These are phyloP conservation scores for Globisporangium spinosum DNA, from an alignment of 352 stramenopile genomes.

Conservation along the genomic window DNA sequence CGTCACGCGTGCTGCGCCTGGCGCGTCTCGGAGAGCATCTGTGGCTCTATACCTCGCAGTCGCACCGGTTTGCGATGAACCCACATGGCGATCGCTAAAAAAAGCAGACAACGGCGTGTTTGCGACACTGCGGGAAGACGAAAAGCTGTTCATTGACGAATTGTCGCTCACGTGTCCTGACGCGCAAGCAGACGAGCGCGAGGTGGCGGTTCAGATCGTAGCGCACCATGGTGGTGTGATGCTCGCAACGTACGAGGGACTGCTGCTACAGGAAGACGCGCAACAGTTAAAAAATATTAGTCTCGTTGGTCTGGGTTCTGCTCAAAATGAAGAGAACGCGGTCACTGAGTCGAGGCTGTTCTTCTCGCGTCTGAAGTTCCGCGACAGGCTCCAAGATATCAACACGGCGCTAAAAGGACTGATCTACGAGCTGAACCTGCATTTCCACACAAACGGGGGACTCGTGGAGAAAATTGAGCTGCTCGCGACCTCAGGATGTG, in stretches of 20 bases:
- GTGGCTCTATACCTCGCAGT: conserved; percentile 38
- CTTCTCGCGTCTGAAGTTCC: conserved; percentile 31
- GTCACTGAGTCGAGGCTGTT: conserved; percentile 36
- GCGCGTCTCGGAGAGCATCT: conserved; percentile 1
- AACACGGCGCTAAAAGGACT: conserved; percentile 49
- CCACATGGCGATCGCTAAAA: conserved; percentile 27
- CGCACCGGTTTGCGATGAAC: conserved; percentile 49
- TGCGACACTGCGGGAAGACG: conserved; percentile 37
- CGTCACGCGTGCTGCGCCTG: conserved; percentile 1
- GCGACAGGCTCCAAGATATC: conserved; percentile 33
- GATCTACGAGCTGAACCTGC: conserved; percentile 42
- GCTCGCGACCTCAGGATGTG: conserved; percentile 6
- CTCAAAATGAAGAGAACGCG: conserved; percentile 9
- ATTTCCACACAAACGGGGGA: conserved; percentile 50
- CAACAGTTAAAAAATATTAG: conserved; percentile 15
- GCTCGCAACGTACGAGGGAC: conserved; percentile 35
- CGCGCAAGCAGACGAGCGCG: conserved; percentile 24
- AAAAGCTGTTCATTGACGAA: conserved; percentile 30
- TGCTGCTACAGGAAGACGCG: conserved; percentile 27
- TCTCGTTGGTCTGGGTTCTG: background rate
- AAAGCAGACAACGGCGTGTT: conserved; percentile 13
- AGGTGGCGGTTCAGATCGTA: conserved; percentile 32
- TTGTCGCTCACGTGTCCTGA: conserved; percentile 35
- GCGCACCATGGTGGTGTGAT: conserved; percentile 52
- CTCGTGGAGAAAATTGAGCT: conserved; percentile 32